A percentile compares a stretch with the other conserved stretches of the same genome.
These are phyloP conservation scores for Hyphopichia buzzinii DNA, from an alignment of 1,139 yeast genomes.

Conservation along the genomic window DNA sequence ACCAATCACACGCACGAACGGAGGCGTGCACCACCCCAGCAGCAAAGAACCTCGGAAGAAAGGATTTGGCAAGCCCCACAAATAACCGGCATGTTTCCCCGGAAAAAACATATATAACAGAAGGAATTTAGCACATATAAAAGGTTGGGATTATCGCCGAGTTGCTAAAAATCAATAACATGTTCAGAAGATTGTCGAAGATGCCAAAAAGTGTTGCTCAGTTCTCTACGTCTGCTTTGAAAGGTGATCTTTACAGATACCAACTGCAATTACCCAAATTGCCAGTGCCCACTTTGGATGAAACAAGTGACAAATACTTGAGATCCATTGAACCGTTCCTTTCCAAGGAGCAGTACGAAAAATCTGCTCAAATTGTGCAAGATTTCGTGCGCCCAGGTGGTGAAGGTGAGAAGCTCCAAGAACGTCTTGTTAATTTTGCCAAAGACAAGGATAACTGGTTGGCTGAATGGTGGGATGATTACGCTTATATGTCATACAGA, in stretches of 20 bases:
- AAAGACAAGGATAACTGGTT: conserved; percentile 80
- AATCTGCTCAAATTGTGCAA: conserved; percentile 59
- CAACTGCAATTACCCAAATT: conserved; percentile 77
- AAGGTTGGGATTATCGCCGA: too few species aligned
- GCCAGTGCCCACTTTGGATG: conserved; percentile 82
- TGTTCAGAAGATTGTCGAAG: conserved; percentile 13
- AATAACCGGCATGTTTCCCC: too few species aligned
- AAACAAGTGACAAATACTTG: conserved; percentile 70
- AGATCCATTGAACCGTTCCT: conserved; percentile 68
- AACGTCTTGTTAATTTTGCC: conserved; percentile 60
- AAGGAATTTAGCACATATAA: too few species aligned
- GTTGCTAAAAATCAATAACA: too few species aligned
- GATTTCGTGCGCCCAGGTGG: conserved; percentile 65
- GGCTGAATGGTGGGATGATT: conserved; percentile 90
- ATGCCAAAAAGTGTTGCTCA: conserved; percentile 12
- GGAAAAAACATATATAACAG: too few species aligned
- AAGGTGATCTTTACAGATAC: conserved; percentile 70
- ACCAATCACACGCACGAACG: too few species aligned
- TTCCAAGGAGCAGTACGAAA: conserved; percentile 51
- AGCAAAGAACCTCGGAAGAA: too few species aligned
- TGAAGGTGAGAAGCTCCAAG: conserved; percentile 67
- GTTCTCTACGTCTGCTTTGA: conserved; percentile 35
- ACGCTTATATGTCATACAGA: conserved; percentile 85
- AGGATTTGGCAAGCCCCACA: too few species aligned
- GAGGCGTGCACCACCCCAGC: too few species aligned